Evolutionary conservation across 2,329 filamentous ascomycete genomes (phyloP).

Genomic region (Fusarium globosum): DNA sequence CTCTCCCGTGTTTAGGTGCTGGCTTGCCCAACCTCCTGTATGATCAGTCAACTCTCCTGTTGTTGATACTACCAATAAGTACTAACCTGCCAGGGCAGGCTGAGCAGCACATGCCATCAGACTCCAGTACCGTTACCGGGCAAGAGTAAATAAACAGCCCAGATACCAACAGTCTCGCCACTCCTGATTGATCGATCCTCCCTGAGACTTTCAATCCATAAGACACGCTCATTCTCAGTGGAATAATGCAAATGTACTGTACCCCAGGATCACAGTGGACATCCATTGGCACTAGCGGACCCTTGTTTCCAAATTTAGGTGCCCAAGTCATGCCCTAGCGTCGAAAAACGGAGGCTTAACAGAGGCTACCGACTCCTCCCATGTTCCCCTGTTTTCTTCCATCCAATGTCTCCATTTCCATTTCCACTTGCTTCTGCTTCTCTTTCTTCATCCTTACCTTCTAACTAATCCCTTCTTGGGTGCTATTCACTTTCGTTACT

Average conservation of each 20-base stretch:
- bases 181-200: not conserved
- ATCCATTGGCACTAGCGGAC: slow-evolving; percentile 2
- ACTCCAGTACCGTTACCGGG: not conserved
- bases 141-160: not conserved
- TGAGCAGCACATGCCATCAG: not conserved
- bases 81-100: not conserved
- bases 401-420: not conserved
- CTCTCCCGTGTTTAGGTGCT: not conserved
- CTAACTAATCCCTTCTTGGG: slow-evolving; percentile 11
- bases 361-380: not conserved
- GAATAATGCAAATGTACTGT: not conserved
- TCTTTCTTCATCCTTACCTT: slow-evolving; percentile 8
- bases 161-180: not conserved
- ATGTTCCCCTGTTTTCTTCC: slow-evolving; percentile 31
- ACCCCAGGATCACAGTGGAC: slow-evolving; percentile 17
- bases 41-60: not conserved
- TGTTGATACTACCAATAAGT: no score
- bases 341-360: slow-evolving; percentile 26
- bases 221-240: not conserved
- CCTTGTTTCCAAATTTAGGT: slow-evolving; percentile 34
- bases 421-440: slow-evolving; percentile 3
- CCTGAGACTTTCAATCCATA: not conserved
- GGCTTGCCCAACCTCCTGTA: not conserved
- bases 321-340: slow-evolving; percentile 7
- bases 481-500: slow-evolving; percentile 25